These are phyloP conservation scores for Termitomyces eurrhizus DNA, from an alignment of 768 basidiomycete species.

Conservation along the genomic window DNA sequence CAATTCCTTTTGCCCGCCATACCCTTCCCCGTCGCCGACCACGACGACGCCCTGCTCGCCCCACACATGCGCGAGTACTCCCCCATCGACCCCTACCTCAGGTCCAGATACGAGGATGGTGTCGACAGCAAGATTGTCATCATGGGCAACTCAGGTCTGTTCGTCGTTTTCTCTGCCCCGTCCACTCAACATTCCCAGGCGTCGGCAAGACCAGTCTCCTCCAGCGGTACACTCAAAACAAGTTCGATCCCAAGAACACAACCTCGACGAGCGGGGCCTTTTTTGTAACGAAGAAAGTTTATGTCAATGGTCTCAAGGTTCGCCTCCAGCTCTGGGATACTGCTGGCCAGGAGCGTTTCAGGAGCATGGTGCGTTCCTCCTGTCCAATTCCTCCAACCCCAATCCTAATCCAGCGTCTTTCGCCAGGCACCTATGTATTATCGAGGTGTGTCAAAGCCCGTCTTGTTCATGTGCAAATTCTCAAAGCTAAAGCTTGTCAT, in stretches of 20 bases:
- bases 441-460: conserved; percentile 43
- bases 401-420: conserved; percentile 14
- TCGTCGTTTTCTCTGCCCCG: conserved; percentile 11
- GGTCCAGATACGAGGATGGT: conserved; percentile 74
- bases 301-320: conserved; percentile 81
- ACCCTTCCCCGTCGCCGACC: conserved; percentile 17
- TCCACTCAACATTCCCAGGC: conserved; percentile 37
- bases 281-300: conserved; percentile 91
- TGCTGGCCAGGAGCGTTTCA: conserved; percentile 90
- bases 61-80: conserved; percentile 53
- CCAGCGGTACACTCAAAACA: conserved; percentile 87
- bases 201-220: conserved; percentile 93
- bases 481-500: conserved; percentile 14
- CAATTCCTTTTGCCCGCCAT: conserved; percentile 17
- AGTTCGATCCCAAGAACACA: conserved; percentile 83
- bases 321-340: conserved; percentile 91
- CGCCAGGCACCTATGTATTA: conserved; percentile 92
- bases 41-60: conserved; percentile 18
- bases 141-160: conserved; percentile 71
- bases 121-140: conserved; percentile 95
- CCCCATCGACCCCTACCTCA: conserved; percentile 60
- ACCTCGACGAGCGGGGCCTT: conserved; percentile 91
- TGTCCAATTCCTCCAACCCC: conserved; percentile 12
- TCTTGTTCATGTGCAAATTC: conserved; percentile 2
- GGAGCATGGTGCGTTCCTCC: conserved; percentile 68